Evolutionary conservation across 1,284 basidiomycete genomes (phyloP), one percentile per base, ranked within the genome.

Genomic region (Trametes pubescens): DNA sequence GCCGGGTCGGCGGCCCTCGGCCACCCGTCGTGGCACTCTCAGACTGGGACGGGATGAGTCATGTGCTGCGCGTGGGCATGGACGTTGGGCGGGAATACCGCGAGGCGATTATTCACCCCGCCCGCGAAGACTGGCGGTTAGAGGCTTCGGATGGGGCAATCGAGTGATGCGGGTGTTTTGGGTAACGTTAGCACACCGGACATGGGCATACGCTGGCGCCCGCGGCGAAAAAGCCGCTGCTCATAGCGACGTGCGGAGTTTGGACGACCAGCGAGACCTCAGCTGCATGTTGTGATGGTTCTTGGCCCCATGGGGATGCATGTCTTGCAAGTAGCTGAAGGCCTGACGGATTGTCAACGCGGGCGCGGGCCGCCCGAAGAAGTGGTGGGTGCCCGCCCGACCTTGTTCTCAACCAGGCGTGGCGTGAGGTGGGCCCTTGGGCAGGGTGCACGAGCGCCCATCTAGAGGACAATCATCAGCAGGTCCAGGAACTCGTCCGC

Each of bases 211-310:
- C 38, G 38, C 11, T 40, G 38, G 21, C 43, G 43, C 43, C 16
- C 13, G 18, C 43, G 43, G 43, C 43, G 43, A 21, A 3, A 44
- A 44, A 18, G 16, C 43, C n/a, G 43, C 43, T 18, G 7, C 43
- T 44, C 18, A 18, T 44, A 44, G 52, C 22, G 16, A 11, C 38
- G 38, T 43, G 53, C 38, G 53, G 53, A 21, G 38, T 54, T 54
- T 54, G 53, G 38, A 54, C 53, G 53, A 38, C 53, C 24, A 44
- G 53, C 38, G 40, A 22, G 29, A 32, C 29, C 11, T 32, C 29
- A 32, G 24, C 14, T 51, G 26, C 49, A 7, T 24, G 29, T 32
- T 8, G 49, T 51, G 21, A 22, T 21, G 24, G 22, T 21, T 10
- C 44, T 8, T 18, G 43, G 18, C n/a, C 22, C 34, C 51, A 37